Conservation (phyloP, 257 asterid genomes). For the Plantago major region DNA sequence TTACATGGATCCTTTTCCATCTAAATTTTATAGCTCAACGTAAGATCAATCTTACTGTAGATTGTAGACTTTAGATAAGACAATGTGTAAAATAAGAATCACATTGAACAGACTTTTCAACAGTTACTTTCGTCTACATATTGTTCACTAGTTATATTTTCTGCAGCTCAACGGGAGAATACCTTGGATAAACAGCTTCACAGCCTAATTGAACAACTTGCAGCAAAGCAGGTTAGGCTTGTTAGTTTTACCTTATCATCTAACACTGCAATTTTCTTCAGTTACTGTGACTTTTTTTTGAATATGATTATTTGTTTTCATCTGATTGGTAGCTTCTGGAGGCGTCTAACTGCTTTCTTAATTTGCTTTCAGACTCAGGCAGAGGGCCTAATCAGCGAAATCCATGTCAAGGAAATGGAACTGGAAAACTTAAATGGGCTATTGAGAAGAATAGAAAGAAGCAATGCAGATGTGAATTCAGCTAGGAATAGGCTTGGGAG, state of each 20-base stretch:
- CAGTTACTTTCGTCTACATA: conserved; percentile 6
- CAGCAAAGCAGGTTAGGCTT: conserved; percentile 64
- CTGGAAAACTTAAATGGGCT: conserved; percentile 66
- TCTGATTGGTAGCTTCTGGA: not conserved
- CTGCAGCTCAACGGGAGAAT: conserved; percentile 89
- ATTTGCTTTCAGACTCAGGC: conserved; percentile 67
- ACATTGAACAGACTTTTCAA: not conserved
- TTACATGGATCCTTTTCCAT: not conserved
- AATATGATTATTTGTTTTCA: not conserved
- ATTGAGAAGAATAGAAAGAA: conserved; percentile 50
- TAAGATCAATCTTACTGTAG: no score
- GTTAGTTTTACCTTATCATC: not conserved
- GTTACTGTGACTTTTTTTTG: not conserved
- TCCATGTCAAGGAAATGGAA: conserved; percentile 67
- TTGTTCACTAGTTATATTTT: conserved; percentile 12
- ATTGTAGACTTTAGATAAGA: not conserved
- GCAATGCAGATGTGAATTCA: conserved; percentile 39
- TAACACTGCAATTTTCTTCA: not conserved
- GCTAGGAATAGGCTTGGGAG: conserved; percentile 70
- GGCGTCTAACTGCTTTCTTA: not conserved
- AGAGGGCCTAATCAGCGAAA: conserved; percentile 64
- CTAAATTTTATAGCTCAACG: not conserved
- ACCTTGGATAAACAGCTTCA: conserved; percentile 89
- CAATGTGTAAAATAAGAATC: not conserved
- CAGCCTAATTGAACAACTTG: conserved; percentile 87